Conservation (phyloP, 31 red algal species). For the Odonthalia washingtoniensis region DNA sequence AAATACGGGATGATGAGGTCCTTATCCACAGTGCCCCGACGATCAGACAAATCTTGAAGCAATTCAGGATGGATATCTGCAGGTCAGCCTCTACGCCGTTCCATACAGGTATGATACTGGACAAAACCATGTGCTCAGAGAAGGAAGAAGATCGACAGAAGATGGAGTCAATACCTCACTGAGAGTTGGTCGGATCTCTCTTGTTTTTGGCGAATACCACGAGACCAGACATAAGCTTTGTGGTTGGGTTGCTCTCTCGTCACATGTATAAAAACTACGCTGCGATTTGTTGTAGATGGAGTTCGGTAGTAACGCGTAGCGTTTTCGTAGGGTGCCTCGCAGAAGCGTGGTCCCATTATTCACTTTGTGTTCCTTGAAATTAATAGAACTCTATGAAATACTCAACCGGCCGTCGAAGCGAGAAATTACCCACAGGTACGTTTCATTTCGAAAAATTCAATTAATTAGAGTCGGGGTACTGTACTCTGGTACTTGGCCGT, state of each 20-base stretch:
- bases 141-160: neutral
- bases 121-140: neutral
- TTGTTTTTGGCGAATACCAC: constrained; percentile 46
- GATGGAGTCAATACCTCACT: neutral
- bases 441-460: too few species aligned
- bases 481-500: too few species aligned
- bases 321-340: too few species aligned
- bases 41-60: neutral
- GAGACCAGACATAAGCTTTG: constrained; percentile 46
- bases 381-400: too few species aligned
- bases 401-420: too few species aligned
- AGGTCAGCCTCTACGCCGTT: neutral
- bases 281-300: too few species aligned
- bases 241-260: constrained; percentile 12
- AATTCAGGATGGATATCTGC: constrained; percentile 46
- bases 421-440: too few species aligned
- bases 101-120: neutral
- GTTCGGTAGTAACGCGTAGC: too few species aligned
- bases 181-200: constrained; percentile 37
- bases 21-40: constrained; percentile 26
- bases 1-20: neutral
- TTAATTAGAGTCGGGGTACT: too few species aligned
- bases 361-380: too few species aligned
- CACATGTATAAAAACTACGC: constrained; percentile 24
- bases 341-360: too few species aligned